Evolutionary conservation across 306 rosid genomes (phyloP), one percentile per base, ranked within the genome.

Genomic region (Glycyrrhiza uralensis): DNA sequence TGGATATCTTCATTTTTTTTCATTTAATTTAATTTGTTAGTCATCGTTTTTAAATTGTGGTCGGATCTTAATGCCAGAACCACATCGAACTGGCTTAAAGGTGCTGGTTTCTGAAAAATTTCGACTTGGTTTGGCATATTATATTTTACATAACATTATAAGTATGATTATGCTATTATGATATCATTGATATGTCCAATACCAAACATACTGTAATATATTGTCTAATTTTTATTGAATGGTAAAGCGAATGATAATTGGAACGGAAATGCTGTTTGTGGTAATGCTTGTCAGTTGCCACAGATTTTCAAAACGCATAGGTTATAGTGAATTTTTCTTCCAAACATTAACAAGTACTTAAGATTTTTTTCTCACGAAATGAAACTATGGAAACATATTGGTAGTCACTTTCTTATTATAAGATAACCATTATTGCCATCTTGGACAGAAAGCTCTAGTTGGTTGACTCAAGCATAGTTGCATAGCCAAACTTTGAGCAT

Each of bases 401-500:
- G 23, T 23, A 49, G 28, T 18, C 61, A 47, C 18, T 10, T 3
- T 15, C 10, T 66, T 66, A 46, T 66, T 66, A 42, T 46, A 66
- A 66, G 14, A 66, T 29, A 17, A 11, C n/a, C 59, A 46, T 26
- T 17, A 49, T 46, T 26, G 7, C 28, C 24, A 65, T n/a, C 22
- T 44, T 26, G 35, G 26, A 15, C 71, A 65, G 33, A 7, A 64
- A 64, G 70, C 39, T 64, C 14, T 65, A 65, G 56, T 44, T 28
- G 56, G 23, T 65, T 44, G 28, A 29, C 54, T 28, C 3, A 47
- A n/a, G 13, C 47, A 45, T 45, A 50, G n/a, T 38, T 38, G 15
- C 47, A 68, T 35, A 51, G 2, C 62, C 9, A 19, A 19, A 4
- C 42, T 13, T 39, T 41, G 35, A 58, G 36, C 47, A 18, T 2